Percentiles rank a stretch among this genome's conserved stretches.
These are phyloP conservation scores for Leccinum uliginosum DNA, from an alignment of 768 basidiomycete species.

Conservation along the genomic window DNA sequence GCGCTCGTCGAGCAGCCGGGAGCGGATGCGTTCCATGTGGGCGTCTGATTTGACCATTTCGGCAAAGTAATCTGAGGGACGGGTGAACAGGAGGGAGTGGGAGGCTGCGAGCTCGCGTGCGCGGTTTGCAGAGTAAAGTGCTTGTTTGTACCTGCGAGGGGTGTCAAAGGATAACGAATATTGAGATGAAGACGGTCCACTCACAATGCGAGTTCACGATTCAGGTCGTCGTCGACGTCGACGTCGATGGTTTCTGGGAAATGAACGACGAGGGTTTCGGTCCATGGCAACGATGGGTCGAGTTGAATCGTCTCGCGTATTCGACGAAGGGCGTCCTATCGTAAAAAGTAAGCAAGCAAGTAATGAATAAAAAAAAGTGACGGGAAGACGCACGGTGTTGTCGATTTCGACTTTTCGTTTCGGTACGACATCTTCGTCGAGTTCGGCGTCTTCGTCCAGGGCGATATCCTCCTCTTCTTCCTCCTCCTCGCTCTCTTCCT, in stretches of 20 bases:
- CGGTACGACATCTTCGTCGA: constrained; percentile 82
- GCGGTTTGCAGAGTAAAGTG: constrained; percentile 73
- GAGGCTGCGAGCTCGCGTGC: constrained; percentile 77
- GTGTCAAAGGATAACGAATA: neutral
- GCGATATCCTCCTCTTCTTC: constrained; percentile 40
- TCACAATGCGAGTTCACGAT: constrained; percentile 94
- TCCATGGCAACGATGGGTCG: constrained; percentile 75
- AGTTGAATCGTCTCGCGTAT: constrained; percentile 76
- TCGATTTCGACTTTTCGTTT: constrained; percentile 67
- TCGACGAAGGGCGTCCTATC: constrained; percentile 70
- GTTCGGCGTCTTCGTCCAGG: constrained; percentile 72
- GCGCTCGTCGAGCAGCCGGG: constrained; percentile 81
- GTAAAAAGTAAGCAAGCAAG: neutral
- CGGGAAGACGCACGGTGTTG: constrained; percentile 55
- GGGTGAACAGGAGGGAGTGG: constrained; percentile 79
- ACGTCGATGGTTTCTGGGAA: constrained; percentile 72
- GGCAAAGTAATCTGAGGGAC: constrained; percentile 92
- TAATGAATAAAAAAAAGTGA: neutral
- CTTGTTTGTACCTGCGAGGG: constrained; percentile 84
- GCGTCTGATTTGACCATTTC: constrained; percentile 98
- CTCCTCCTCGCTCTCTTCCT: constrained; percentile 32
- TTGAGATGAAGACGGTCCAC: constrained; percentile 18
- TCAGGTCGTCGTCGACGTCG: constrained; percentile 83
- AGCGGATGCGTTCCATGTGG: constrained; percentile 97
- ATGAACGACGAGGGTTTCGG: constrained; percentile 70